A percentile compares a stretch with the other conserved stretches of the same genome.
Evolutionary conservation across 129 eudicot species (phyloP).

Genomic region (Flaveria brownii): DNA sequence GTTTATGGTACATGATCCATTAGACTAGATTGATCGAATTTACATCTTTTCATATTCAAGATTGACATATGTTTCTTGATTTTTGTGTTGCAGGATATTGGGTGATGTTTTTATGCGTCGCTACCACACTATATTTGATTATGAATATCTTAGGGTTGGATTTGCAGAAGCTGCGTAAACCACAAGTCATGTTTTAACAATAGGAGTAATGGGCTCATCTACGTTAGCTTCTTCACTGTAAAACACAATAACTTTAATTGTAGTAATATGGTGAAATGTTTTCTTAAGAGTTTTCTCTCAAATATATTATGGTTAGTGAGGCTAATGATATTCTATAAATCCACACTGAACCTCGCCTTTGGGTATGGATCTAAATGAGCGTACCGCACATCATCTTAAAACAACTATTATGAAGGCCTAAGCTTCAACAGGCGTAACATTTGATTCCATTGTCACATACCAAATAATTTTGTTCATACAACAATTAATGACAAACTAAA

Average conservation of each 20-base stretch:
- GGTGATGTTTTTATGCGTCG: constrained; percentile 94
- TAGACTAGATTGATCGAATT: background rate
- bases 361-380: too few species aligned
- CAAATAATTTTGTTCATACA: too few species aligned
- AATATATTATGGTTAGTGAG: background rate
- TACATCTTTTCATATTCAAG: background rate
- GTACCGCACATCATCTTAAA: too few species aligned
- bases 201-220: background rate
- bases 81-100: constrained; percentile 65
- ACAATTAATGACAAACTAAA: too few species aligned
- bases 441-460: too few species aligned
- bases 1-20: too few species aligned
- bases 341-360: too few species aligned
- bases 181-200: background rate
- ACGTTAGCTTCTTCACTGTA: constrained; percentile 2
- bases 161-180: constrained; percentile 77
- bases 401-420: too few species aligned
- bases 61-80: background rate
- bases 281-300: background rate
- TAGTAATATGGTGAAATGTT: background rate
- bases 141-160: constrained; percentile 68
- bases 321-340: background rate
- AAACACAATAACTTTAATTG: background rate
- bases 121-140: constrained; percentile 83
- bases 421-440: too few species aligned